Base-by-base conservation (phyloP, 495 filamentous ascomycete species). In the Neurospora sp. region DNA sequence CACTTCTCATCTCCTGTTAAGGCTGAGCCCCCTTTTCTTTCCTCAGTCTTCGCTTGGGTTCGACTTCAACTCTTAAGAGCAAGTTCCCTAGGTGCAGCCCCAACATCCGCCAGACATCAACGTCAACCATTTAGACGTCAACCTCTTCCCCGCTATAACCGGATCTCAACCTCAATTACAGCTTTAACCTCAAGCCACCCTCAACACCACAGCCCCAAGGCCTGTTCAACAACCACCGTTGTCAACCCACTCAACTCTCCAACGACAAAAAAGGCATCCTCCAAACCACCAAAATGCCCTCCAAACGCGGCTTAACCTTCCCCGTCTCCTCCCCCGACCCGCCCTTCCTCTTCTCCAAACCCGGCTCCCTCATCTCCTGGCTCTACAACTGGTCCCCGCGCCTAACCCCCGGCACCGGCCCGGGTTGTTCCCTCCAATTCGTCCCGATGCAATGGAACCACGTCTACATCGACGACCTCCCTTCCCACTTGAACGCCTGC, bases 401-500 rank as follows among this genome's bases (percentile, higher is more conserved):
- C 31, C 75, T 76, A 1, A 78, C 77, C 3, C 77, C 77, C 10
- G 69, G n/a, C 39, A 66, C 54, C 54, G 54, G 54, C 27, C 54
- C 54, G 0, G 27, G 27, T 5, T 76, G 59, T 38, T 72, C 72
- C 4, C 72, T 78, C 2, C 75, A 74, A 38, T 78, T 78, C 35
- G 69, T 78, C 0, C 77, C 77, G 6, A 78, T 78, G 77, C 77
- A 78, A 54, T 78, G 77, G 77, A 78, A 78, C 72, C 77, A 78
- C 75, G 77, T 78, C 39, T 74, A 75, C 69, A 75, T 75, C 23
- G 73, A 77, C 46, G 46, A 12, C 0, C 73, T 78, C 20, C 35
- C 75, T 18, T 38, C 70, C 5, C 74, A 73, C 72, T 2, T 20
- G 2, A 20, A 70, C 10, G 23, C 27, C 8, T 66, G 54, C 54